A percentile compares a stretch with the other conserved stretches of the same genome.
phyloP scores from a whole-genome alignment of 805 yeast species.

The Wickerhamiella australiensis region DNA sequence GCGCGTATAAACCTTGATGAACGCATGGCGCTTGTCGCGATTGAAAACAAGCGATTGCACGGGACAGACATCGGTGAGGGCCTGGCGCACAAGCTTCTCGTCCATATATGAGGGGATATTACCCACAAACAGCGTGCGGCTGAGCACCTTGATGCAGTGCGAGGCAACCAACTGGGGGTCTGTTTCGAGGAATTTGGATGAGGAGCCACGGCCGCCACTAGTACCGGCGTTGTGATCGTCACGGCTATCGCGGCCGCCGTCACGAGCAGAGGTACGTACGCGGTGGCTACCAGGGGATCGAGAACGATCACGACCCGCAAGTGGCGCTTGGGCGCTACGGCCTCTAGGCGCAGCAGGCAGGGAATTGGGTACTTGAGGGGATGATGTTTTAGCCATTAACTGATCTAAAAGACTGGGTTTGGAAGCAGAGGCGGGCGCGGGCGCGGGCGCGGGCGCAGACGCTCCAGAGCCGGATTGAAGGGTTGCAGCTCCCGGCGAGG shows the following conservation, averaged over 20 bases:
- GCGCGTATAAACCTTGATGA: constrained; percentile 86
- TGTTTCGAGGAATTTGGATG: constrained; percentile 33
- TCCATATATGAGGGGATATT: constrained; percentile 80
- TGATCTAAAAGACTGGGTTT: constrained; percentile 10
- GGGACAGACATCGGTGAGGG: constrained; percentile 74
- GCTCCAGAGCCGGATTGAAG: not conserved
- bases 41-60: constrained; percentile 85
- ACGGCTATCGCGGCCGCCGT: too few species aligned
- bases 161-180: constrained; percentile 57
- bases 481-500: constrained; percentile 16
- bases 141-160: constrained; percentile 68
- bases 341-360: not conserved
- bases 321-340: not conserved
- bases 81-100: constrained; percentile 55
- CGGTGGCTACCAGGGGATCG: constrained; percentile 2
- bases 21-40: constrained; percentile 86
- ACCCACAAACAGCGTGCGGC: constrained; percentile 88
- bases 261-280: constrained; percentile 11
- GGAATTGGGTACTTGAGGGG: not conserved
- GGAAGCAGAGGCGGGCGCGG: constrained; percentile 14
- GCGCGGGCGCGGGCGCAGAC: constrained; percentile 14
- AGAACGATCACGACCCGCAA: not conserved
- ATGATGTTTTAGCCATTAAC: constrained; percentile 10
- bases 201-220: too few species aligned
- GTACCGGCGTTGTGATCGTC: not conserved